Percentiles rank a stretch among this genome's conserved stretches.
These are phyloP conservation scores for Lasiodiplodia sp. DNA, from an alignment of 2,329 filamentous ascomycete genomes.

Conservation along the genomic window DNA sequence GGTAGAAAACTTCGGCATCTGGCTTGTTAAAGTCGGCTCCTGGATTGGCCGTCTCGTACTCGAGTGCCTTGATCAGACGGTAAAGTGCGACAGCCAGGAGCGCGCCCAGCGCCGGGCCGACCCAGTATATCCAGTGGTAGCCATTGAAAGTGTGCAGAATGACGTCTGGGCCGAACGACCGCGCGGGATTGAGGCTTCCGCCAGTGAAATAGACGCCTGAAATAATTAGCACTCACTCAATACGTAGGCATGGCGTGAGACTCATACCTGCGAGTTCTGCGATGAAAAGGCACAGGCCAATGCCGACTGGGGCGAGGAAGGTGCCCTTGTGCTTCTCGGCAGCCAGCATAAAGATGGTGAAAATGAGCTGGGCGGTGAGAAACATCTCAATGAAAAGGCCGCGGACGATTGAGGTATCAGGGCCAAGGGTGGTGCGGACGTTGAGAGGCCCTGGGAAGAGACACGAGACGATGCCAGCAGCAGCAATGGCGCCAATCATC, in stretches of 20 bases:
- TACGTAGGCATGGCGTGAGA: not conserved
- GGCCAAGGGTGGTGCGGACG: slow-evolving; percentile 54
- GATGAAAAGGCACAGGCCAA: slow-evolving; percentile 56
- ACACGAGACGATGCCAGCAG: slow-evolving; percentile 53
- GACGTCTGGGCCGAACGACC: slow-evolving; percentile 58
- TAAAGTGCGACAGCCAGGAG: slow-evolving; percentile 58
- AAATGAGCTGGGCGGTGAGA: slow-evolving; percentile 57
- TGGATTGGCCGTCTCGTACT: slow-evolving; percentile 60
- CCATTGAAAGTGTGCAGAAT: slow-evolving; percentile 50
- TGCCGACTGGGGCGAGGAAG: slow-evolving; percentile 51
- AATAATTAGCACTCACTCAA: not conserved
- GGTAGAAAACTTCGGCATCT: slow-evolving; percentile 46
- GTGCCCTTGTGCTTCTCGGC: slow-evolving; percentile 51
- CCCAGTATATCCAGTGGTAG: slow-evolving; percentile 62
- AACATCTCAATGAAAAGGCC: slow-evolving; percentile 61
- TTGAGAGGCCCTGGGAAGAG: slow-evolving; percentile 55
- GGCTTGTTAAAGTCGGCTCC: slow-evolving; percentile 56
- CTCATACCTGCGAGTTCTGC: slow-evolving; percentile 52
- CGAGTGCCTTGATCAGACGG: slow-evolving; percentile 56
- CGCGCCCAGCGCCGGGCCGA: slow-evolving; percentile 56
- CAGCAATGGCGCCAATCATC: slow-evolving; percentile 53
- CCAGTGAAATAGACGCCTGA: slow-evolving; percentile 56
- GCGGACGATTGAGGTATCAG: slow-evolving; percentile 50
- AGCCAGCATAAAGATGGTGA: slow-evolving; percentile 57
- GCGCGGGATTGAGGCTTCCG: slow-evolving; percentile 58